These are phyloP conservation scores for Cronartium ribicola DNA, from an alignment of 1,284 basidiomycete species.

Conservation along the genomic window DNA sequence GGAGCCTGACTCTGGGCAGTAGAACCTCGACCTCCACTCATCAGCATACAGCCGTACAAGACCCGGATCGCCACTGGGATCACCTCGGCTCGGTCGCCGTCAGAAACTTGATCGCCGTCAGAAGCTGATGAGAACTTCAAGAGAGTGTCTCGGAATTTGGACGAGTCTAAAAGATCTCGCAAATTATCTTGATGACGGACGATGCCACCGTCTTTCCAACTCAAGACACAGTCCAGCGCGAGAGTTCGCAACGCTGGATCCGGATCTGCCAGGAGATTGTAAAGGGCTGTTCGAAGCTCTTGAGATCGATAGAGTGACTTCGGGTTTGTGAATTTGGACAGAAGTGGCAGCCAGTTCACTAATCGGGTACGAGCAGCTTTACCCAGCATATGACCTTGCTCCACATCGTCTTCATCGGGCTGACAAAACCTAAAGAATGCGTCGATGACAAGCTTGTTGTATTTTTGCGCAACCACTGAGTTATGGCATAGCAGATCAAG, in stretches of 20 bases:
- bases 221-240: constrained; percentile 73
- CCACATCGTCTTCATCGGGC: constrained; percentile 52
- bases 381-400: constrained; percentile 52
- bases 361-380: constrained; percentile 59
- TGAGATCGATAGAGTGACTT: constrained; percentile 73
- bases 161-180: constrained; percentile 71
- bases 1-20: constrained; percentile 63
- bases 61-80: constrained; percentile 73
- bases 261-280: constrained; percentile 74
- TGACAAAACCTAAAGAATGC: constrained; percentile 63
- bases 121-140: constrained; percentile 64
- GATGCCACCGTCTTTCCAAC: constrained; percentile 73
- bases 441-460: constrained; percentile 73
- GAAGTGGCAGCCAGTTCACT: constrained; percentile 72
- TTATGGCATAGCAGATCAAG: constrained; percentile 65
- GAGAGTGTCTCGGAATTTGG: constrained; percentile 82
- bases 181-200: constrained; percentile 66
- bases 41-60: constrained; percentile 84
- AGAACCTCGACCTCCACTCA: constrained; percentile 65
- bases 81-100: constrained; percentile 63
- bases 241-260: constrained; percentile 73
- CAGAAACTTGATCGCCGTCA: constrained; percentile 59
- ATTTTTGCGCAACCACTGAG: constrained; percentile 69
- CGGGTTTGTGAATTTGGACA: constrained; percentile 84
- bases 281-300: constrained; percentile 66